These are phyloP conservation scores for Saturnispora bothae DNA, from an alignment of 805 yeast genomes.

Conservation along the genomic window DNA sequence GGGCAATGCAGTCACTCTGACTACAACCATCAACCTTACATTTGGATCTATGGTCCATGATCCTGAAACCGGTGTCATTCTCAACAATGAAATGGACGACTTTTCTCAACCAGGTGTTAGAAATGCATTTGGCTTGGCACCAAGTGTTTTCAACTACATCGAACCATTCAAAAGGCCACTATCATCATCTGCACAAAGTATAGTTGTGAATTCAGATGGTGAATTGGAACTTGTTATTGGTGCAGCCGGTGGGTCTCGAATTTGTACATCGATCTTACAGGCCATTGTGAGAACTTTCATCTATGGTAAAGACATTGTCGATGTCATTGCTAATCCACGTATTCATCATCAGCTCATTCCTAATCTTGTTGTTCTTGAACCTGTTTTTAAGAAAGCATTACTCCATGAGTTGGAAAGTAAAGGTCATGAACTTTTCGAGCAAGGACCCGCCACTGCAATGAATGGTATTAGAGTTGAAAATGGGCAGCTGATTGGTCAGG, in stretches of 20 bases:
- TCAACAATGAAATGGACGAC: conserved; percentile 93
- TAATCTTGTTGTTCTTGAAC: conserved; percentile 51
- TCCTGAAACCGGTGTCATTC: conserved; percentile 65
- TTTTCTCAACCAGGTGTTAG: conserved; percentile 61
- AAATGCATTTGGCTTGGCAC: conserved; percentile 73
- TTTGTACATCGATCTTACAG: conserved; percentile 73
- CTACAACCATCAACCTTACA: conserved; percentile 75
- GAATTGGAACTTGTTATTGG: conserved; percentile 65
- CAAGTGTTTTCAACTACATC: conserved; percentile 72
- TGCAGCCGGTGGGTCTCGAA: conserved; percentile 91
- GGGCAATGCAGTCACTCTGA: conserved; percentile 75
- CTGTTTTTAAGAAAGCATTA: conserved; percentile 34
- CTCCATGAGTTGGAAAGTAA: conserved; percentile 26
- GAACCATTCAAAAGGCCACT: conserved; percentile 73
- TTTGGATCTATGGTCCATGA: conserved; percentile 84
- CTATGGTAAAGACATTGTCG: conserved; percentile 47
- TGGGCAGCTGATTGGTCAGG: conserved; percentile 56
- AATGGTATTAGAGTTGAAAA: conserved; percentile 36
- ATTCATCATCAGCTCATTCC: conserved; percentile 87
- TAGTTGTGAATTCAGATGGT: conserved; percentile 38
- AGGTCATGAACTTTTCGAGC: conserved; percentile 40
- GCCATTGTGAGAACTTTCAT: conserved; percentile 60
- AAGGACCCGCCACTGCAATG: conserved; percentile 44
- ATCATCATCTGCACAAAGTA: conserved; percentile 72
- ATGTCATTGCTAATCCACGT: conserved; percentile 70